These are phyloP conservation scores for Talaromyces sp. DNA, from an alignment of 2,329 filamentous ascomycete species.

Conservation along the genomic window DNA sequence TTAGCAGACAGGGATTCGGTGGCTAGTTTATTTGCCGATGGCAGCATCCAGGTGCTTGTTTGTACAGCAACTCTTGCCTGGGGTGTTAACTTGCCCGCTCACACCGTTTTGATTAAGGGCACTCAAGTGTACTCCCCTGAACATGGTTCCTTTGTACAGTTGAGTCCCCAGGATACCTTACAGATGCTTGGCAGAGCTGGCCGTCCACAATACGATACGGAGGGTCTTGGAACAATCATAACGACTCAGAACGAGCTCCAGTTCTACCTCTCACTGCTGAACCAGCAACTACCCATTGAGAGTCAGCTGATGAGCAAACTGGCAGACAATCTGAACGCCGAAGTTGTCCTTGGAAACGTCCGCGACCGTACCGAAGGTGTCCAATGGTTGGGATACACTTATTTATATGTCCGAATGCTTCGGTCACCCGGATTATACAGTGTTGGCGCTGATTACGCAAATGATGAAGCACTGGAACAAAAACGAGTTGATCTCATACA, in stretches of 20 bases:
- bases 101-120: slow-evolving; percentile 98
- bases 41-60: slow-evolving; percentile 88
- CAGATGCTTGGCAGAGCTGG: slow-evolving; percentile 98
- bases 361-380: slow-evolving; percentile 89
- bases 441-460: slow-evolving; percentile 91
- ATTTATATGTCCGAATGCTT: slow-evolving; percentile 96
- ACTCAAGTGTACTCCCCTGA: slow-evolving; percentile 97
- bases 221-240: slow-evolving; percentile 97
- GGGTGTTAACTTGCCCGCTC: slow-evolving; percentile 96
- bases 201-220: slow-evolving; percentile 93
- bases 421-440: slow-evolving; percentile 92
- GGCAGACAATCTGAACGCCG: slow-evolving; percentile 93
- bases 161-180: slow-evolving; percentile 94
- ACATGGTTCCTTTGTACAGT: slow-evolving; percentile 96
- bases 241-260: slow-evolving; percentile 92
- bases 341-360: slow-evolving; percentile 90
- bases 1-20: slow-evolving; percentile 91
- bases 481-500: slow-evolving; percentile 97
- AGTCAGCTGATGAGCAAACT: slow-evolving; percentile 90
- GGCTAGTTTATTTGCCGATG: slow-evolving; percentile 87
- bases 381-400: slow-evolving; percentile 98
- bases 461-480: slow-evolving; percentile 86
- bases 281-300: slow-evolving; percentile 95
- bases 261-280: slow-evolving; percentile 93
- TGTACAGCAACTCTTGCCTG: slow-evolving; percentile 97